Evolutionary conservation across 1,139 yeast species (phyloP), one percentile per base, ranked within the genome.

Genomic region (Fermentozyma sake): DNA sequence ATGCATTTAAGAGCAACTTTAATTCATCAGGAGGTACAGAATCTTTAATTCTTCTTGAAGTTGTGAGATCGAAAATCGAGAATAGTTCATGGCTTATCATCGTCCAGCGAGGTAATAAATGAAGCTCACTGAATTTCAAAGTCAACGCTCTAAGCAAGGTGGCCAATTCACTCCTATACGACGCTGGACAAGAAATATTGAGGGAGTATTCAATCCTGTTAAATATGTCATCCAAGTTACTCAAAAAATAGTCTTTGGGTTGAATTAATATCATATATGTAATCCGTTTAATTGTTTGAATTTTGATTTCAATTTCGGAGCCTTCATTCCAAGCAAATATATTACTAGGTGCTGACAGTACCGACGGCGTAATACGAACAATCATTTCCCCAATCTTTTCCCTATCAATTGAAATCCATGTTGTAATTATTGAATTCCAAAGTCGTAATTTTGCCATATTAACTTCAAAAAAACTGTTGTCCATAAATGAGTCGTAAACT

Each of bases 291-390:
- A 85, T 45, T 18, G 72, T 65, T 34, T 59, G 51, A 4, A 68
- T 58, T 28, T 72, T 70, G 30, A 56, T 59, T 16, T 69, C 72
- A 17, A 76, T 59, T 39, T 81, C 91, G 11, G 81, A 75, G 36
- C 46, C 50, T 37, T 85, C 95, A 38, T 78, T 77, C 89, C 94
- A 83, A 22, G 72, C 76, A 52, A 84, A 83, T 15, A 82, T 61
- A 7, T 75, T 74, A 9, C 78, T 65, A 0, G 79, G 61, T 5
- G 79, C 59, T 1, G 77, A 56, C 26, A 55, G 51, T 16, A 69
- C 66, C 27, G 64, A 58, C 6, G 76, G 65, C 1, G 76, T 53
- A n/a, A 80, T 46, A 33, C 71, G 59, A 12, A 59, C 31, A 18
- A 79, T 48, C 28, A 76, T 58, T 15, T 84, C 95, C 4, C 51